A percentile compares a stretch with the other conserved stretches of the same genome.
These are phyloP conservation scores for Ganoderma sp. DNA, from an alignment of 1,284 basidiomycete species.

Conservation along the genomic window DNA sequence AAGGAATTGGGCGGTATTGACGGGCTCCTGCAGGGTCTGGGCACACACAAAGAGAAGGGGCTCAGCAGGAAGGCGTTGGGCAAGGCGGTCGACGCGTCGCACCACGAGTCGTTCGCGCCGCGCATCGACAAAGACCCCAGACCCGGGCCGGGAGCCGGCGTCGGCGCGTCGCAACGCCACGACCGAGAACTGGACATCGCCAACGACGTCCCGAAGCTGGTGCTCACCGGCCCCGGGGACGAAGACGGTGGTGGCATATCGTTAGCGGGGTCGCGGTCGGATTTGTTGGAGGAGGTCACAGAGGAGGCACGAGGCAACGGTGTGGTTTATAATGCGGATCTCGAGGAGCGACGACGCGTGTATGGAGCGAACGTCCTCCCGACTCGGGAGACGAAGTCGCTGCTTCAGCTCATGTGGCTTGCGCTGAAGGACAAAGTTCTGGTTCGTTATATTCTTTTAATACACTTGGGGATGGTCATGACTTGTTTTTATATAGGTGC, in stretches of 20 bases:
- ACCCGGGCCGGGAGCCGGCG: slow-evolving; percentile 36
- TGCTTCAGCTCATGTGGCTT: slow-evolving; percentile 90
- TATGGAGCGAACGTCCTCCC: slow-evolving; percentile 90
- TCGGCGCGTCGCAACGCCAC: slow-evolving; percentile 45
- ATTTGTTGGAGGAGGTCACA: slow-evolving; percentile 31
- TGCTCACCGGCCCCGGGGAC: slow-evolving; percentile 51
- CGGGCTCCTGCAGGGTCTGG: slow-evolving; percentile 76
- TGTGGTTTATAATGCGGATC: slow-evolving; percentile 56
- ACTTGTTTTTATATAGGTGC: slow-evolving; percentile 56
- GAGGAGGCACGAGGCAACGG: slow-evolving; percentile 34
- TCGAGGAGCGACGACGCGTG: slow-evolving; percentile 73
- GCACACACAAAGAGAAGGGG: slow-evolving; percentile 69
- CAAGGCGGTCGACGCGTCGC: slow-evolving; percentile 21
- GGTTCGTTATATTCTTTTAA: slow-evolving; percentile 52
- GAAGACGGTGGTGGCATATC: slow-evolving; percentile 35
- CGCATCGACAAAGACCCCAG: slow-evolving; percentile 25
- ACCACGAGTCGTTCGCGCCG: slow-evolving; percentile 20
- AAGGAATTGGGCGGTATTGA: slow-evolving; percentile 76
- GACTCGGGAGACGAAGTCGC: slow-evolving; percentile 74
- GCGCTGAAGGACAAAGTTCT: slow-evolving; percentile 96
- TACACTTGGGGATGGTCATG: slow-evolving; percentile 2
- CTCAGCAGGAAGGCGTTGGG: slow-evolving; percentile 42
- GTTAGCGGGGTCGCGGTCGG: slow-evolving; percentile 30
- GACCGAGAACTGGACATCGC: slow-evolving; percentile 37
- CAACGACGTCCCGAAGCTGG: slow-evolving; percentile 46